Evolutionary conservation across 768 basidiomycete genomes (phyloP), one percentile per base, ranked within the genome.

Genomic region (Tulasnella sp.): DNA sequence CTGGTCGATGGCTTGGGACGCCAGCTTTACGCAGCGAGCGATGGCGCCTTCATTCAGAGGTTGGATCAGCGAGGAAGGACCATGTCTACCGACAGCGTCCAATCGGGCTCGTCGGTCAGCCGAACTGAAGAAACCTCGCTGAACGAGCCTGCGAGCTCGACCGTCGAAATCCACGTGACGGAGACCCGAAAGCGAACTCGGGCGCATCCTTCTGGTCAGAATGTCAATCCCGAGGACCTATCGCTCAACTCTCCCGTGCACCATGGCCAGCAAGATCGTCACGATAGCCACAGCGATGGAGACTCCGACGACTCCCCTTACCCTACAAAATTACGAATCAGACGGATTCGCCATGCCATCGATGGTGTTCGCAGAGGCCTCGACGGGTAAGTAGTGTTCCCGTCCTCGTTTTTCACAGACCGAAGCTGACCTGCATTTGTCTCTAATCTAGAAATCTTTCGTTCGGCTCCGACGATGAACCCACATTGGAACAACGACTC

Each of bases 1-100:
- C 64, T 78, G 77, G 77, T 78, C 28, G 77, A 78, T 60, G 46
- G 46, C 28, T 14, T 60, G 9, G 77, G 77, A n/a, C 48, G 77
- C 20, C 46, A 78, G 22, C 37, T 78, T 50, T 78, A 54, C 20
- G 37, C 40, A 18, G 77, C 77, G 12, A 58, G 60, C 40, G 77
- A 78, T 28, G 77, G 77, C 20, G 58, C 77, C 22, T 54, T 54
- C 31, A 78, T 78, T 54, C 48, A 69, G 20, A 54, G 77, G n/a
- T 46, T 74, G 73, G 73, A 74, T 74, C 40, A 74, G 37, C 73
- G 73, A 37, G 37, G 28, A 37, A 74, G 73, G 37, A 74, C 73
- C 44, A 22, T 74, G 44, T 74, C 73, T 6, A 72, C 40, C 40
- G 73, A 74, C 37, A 74, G 73, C 34, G 75, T 24, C 1, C 44